Evolutionary conservation across 495 filamentous ascomycete species (phyloP).

Genomic region (Podospora sp.): DNA sequence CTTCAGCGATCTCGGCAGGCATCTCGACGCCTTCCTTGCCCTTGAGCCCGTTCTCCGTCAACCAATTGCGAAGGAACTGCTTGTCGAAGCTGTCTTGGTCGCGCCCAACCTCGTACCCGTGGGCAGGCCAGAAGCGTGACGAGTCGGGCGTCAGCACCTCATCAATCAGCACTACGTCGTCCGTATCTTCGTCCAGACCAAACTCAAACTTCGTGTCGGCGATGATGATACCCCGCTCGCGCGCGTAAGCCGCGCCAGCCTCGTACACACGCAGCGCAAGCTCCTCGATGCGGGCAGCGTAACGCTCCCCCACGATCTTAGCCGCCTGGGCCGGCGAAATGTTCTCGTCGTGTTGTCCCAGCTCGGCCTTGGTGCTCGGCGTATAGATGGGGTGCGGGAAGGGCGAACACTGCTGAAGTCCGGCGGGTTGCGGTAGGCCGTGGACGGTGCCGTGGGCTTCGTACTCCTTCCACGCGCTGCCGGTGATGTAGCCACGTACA

Average conservation of each 20-base stretch:
- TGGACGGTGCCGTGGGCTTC: constrained; percentile 76
- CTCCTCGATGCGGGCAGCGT: constrained; percentile 73
- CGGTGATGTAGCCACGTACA: constrained; percentile 92
- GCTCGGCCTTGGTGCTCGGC: constrained; percentile 86
- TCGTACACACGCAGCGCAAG: constrained; percentile 75
- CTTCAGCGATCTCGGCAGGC: constrained; percentile 64
- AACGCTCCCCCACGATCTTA: constrained; percentile 69
- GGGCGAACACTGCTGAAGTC: constrained; percentile 69
- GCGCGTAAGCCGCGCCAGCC: constrained; percentile 72
- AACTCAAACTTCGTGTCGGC: constrained; percentile 64
- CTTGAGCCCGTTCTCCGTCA: constrained; percentile 69
- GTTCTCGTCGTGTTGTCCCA: constrained; percentile 86
- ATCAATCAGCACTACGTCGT: constrained; percentile 83
- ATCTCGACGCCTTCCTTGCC: constrained; percentile 68
- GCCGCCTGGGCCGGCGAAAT: constrained; percentile 74
- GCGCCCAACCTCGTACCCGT: constrained; percentile 69
- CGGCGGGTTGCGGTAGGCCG: constrained; percentile 67
- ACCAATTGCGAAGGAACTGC: constrained; percentile 87
- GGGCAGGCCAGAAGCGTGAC: constrained; percentile 85
- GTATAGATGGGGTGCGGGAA: constrained; percentile 81
- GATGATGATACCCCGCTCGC: constrained; percentile 81
- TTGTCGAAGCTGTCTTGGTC: constrained; percentile 87
- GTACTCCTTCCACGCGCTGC: constrained; percentile 83
- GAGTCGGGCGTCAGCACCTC: constrained; percentile 88
- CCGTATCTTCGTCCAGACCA: constrained; percentile 70